Evolutionary conservation across 441 rosid species (phyloP), one percentile per base, ranked within the genome.

Genomic region (Geranium incanum): DNA sequence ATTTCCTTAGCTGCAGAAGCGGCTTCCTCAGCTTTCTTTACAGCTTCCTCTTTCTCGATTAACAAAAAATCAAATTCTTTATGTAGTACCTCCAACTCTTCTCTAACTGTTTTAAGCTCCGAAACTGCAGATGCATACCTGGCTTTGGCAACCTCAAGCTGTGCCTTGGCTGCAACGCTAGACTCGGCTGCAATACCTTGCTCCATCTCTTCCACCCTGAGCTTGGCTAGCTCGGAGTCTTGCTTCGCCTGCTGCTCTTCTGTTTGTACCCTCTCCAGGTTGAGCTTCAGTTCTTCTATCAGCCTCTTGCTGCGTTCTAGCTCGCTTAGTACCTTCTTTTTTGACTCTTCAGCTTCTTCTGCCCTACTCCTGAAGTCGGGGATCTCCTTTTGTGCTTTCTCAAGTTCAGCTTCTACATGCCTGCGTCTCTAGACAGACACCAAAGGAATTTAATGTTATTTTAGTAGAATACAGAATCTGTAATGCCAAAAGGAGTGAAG

Each of bases 171-270:
- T 60, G 97, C 98, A 50, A 93, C 90, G 77, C 96, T 93, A 13
- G 79, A 88, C 69, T 91, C 98, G 45, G 87, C 98, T 41, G 89
- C 84, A 72, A 91, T 91, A 68, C 98, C 98, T 75, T 89, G 93
- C 74, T 93, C 87, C 88, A 93, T 83, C 80, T 93, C 98, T 74
- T 91, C 91, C 69, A 89, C 93, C 74, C 97, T 87, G 21, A 93
- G 89, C 80, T 78, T 84, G 71, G 93, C 98, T 15, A 93, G 92
- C 75, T 91, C 97, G 0, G 95, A 89, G 80, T 93, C 98, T 70
- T 93, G 97, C 78, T 86, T 91, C 12, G 98, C 98, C 41, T 93
- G 96, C 38, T 86, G 90, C 80, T 91, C 98, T 82, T 93, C 97
- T 0, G 88, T 93, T 74, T 84, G 93, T 37, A 96, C 93, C 80